phyloP scores from a whole-genome alignment of 148 eudicot genomes.

The Suaeda aralocaspica region DNA sequence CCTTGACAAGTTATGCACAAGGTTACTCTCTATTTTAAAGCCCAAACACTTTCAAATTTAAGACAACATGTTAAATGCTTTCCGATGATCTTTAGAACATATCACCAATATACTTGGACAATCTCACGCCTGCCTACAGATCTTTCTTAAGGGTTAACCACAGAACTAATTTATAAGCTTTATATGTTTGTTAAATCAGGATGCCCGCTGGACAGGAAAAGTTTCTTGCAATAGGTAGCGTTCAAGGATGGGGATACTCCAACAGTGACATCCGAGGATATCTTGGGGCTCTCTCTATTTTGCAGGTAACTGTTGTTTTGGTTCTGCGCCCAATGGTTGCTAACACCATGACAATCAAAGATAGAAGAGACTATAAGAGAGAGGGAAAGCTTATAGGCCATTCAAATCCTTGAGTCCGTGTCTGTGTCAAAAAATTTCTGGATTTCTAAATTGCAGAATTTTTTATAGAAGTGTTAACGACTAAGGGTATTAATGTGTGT shows the following conservation, averaged over 20 bases:
- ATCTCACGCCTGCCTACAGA: no score
- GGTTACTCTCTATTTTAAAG: slow-evolving; percentile 26
- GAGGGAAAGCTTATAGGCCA: no score
- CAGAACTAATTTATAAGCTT: background rate
- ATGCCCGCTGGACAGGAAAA: slow-evolving; percentile 72
- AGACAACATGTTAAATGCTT: background rate
- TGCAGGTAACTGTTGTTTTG: slow-evolving; percentile 49
- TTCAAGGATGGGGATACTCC: slow-evolving; percentile 77
- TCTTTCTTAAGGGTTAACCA: no score
- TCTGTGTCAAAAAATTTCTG: background rate
- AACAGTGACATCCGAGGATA: slow-evolving; percentile 65
- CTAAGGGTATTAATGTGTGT: background rate
- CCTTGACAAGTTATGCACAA: slow-evolving; percentile 56
- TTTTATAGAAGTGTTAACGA: no score
- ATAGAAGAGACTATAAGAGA: background rate
- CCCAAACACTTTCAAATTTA: background rate
- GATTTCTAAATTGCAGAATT: background rate
- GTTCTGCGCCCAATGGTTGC: background rate
- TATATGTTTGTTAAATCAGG: slow-evolving; percentile 29
- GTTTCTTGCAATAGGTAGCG: slow-evolving; percentile 52
- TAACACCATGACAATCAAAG: background rate
- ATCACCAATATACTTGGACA: background rate
- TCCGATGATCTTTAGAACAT: background rate
- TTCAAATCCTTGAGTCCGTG: no score
- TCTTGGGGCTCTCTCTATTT: slow-evolving; percentile 58